Evolutionary conservation across 495 filamentous ascomycete genomes (phyloP).

Genomic region (Neurospora tetraspora): DNA sequence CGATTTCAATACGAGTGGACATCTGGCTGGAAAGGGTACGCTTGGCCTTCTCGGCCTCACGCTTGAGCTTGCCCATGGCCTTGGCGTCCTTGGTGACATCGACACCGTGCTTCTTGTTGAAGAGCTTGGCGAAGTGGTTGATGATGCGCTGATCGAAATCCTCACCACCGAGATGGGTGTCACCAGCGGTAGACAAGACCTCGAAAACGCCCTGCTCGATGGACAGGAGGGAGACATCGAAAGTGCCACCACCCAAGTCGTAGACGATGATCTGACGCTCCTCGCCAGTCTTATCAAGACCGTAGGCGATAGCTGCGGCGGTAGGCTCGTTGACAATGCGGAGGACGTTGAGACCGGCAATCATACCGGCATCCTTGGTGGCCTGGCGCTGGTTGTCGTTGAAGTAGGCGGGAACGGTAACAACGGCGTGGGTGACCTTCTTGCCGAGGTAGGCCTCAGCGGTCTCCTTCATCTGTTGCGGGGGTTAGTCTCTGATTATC

Average conservation of each 20-base stretch:
- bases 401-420: slow-evolving; percentile 98
- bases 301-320: slow-evolving; percentile 79
- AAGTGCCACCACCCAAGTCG: slow-evolving; percentile 99
- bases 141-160: slow-evolving; percentile 99
- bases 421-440: slow-evolving; percentile 93
- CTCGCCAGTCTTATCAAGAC: slow-evolving; percentile 74
- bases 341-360: slow-evolving; percentile 91
- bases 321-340: slow-evolving; percentile 96
- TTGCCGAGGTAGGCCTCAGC: slow-evolving; percentile 89
- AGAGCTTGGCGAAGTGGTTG: slow-evolving; percentile 93
- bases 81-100: slow-evolving; percentile 92
- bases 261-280: slow-evolving; percentile 92
- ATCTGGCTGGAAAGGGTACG: slow-evolving; percentile 97
- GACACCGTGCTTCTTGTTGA: slow-evolving; percentile 96
- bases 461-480: slow-evolving; percentile 79
- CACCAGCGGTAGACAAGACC: slow-evolving; percentile 95
- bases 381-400: slow-evolving; percentile 98
- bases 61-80: slow-evolving; percentile 99
- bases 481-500: slow-evolving; percentile 4
- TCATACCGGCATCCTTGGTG: slow-evolving; percentile 93
- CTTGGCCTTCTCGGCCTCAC: slow-evolving; percentile 99
- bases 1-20: slow-evolving; percentile 96
- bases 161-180: slow-evolving; percentile 98
- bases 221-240: slow-evolving; percentile 97
- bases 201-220: slow-evolving; percentile 98